Evolutionary conservation across 2,329 filamentous ascomycete species (phyloP).

Genomic region (Pestalotiopsis sp.): DNA sequence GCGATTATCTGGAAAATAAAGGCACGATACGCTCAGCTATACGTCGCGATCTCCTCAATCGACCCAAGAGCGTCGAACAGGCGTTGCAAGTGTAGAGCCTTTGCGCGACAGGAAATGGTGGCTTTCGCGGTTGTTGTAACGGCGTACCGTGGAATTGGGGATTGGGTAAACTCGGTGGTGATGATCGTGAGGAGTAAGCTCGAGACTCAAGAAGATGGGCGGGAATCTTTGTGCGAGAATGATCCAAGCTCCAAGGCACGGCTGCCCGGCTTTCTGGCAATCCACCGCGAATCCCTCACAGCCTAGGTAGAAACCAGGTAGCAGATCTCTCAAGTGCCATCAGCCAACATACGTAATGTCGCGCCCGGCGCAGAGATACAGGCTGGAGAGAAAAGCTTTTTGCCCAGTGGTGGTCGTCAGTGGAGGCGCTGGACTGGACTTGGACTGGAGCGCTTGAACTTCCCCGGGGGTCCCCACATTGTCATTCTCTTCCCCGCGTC

Average conservation of each 20-base stretch:
- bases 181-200: constrained; percentile 10
- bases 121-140: not conserved
- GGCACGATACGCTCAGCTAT: not conserved
- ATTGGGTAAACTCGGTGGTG: not conserved
- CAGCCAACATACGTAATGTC: not conserved
- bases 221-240: constrained; percentile 3
- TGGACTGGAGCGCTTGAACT: not conserved
- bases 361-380: not conserved
- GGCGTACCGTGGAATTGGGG: not conserved
- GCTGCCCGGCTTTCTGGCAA: not conserved
- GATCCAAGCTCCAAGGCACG: constrained; percentile 2
- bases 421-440: not conserved
- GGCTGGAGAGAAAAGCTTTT: not conserved
- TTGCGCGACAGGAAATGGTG: not conserved
- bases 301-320: not conserved
- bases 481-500: constrained; percentile 3
- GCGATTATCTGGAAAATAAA: not conserved
- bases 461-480: constrained; percentile 1
- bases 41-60: not conserved
- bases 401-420: not conserved
- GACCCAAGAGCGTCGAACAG: not conserved
- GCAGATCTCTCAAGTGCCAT: not conserved
- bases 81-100: not conserved
- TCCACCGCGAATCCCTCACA: not conserved
- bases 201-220: not conserved